phyloP scores from a whole-genome alignment of 2,329 filamentous ascomycete genomes.

The Exophiala alcalophila region DNA sequence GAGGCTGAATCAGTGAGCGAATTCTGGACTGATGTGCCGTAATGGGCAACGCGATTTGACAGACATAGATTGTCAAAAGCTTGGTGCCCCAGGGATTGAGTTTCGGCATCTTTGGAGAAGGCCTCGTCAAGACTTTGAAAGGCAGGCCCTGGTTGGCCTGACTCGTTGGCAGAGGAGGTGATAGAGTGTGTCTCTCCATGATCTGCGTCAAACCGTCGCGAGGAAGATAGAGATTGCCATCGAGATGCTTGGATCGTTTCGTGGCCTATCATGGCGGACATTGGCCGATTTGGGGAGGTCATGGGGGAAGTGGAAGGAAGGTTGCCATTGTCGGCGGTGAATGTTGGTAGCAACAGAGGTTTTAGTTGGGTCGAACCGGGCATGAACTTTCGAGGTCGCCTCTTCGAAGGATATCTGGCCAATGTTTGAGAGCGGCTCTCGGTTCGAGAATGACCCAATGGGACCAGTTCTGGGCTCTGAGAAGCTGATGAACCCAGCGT shows the following conservation, averaged over 20 bases:
- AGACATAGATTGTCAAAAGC: background rate
- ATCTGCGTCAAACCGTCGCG: conserved; percentile 35
- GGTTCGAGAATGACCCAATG: background rate
- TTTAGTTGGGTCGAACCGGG: conserved; percentile 38
- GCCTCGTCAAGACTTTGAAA: conserved; percentile 25
- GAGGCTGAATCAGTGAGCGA: too few relatives aligned
- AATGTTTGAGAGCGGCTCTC: conserved; percentile 12
- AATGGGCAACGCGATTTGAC: background rate
- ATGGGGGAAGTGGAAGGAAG: conserved; percentile 20
- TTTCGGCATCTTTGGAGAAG: conserved; percentile 15
- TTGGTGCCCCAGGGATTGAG: too few relatives aligned
- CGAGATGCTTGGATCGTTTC: background rate
- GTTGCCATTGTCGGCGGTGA: conserved; percentile 27
- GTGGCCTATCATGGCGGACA: background rate
- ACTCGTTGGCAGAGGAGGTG: conserved; percentile 5
- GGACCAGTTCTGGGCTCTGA: conserved; percentile 12
- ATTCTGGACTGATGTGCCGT: conserved; percentile 1
- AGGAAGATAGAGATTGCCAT: background rate
- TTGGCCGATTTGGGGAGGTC: conserved; percentile 20
- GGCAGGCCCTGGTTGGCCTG: conserved; percentile 9
- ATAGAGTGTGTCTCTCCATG: conserved; percentile 25
- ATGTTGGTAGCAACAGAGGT: conserved; percentile 35
- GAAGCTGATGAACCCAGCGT: conserved; percentile 18
- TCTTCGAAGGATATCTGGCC: conserved; percentile 25
- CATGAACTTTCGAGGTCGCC: conserved; percentile 37